phyloP scores from a whole-genome alignment of 2,329 filamentous ascomycete genomes.

The Xylaria sp. region DNA sequence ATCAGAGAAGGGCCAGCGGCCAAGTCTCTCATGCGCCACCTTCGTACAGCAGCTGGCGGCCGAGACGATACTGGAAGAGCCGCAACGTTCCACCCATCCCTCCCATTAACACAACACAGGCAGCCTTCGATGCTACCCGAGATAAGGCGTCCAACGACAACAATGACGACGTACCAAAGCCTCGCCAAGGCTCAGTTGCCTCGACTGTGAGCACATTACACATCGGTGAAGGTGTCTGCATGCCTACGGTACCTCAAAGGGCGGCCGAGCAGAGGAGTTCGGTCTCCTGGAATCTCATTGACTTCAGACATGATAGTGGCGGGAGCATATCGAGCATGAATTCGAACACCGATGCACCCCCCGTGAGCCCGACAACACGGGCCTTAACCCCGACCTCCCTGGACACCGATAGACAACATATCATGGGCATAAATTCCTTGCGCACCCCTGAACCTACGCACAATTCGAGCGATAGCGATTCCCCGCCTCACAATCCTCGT shows the following conservation, averaged over 20 bases:
- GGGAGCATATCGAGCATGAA: slow-evolving; percentile 1
- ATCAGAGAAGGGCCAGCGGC: slow-evolving; percentile 28
- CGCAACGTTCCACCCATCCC: slow-evolving; percentile 24
- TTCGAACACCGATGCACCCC: slow-evolving; percentile 1
- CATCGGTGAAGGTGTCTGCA: slow-evolving; percentile 15
- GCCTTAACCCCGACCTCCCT: not conserved
- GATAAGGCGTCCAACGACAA: slow-evolving; percentile 8
- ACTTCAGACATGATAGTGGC: slow-evolving; percentile 18
- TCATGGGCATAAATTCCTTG: slow-evolving; percentile 2
- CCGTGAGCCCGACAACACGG: slow-evolving; percentile 14
- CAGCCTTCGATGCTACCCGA: slow-evolving; percentile 21
- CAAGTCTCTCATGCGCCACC: slow-evolving; percentile 12
- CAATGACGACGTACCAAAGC: slow-evolving; percentile 13
- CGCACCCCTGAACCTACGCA: slow-evolving; percentile 1
- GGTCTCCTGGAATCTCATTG: slow-evolving; percentile 26
- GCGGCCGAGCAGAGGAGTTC: slow-evolving; percentile 12
- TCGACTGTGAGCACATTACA: slow-evolving; percentile 29
- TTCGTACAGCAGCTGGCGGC: slow-evolving; percentile 7
- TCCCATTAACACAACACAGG: slow-evolving; percentile 24
- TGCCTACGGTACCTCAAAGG: slow-evolving; percentile 9
- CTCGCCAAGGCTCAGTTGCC: slow-evolving; percentile 24
- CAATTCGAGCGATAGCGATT: not conserved
- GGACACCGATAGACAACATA: not conserved
- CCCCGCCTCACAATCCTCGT: not conserved
- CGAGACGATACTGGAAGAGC: slow-evolving; percentile 10